Evolutionary conservation across 257 asterid species (phyloP).

Genomic region (Solanum ossicruentum): DNA sequence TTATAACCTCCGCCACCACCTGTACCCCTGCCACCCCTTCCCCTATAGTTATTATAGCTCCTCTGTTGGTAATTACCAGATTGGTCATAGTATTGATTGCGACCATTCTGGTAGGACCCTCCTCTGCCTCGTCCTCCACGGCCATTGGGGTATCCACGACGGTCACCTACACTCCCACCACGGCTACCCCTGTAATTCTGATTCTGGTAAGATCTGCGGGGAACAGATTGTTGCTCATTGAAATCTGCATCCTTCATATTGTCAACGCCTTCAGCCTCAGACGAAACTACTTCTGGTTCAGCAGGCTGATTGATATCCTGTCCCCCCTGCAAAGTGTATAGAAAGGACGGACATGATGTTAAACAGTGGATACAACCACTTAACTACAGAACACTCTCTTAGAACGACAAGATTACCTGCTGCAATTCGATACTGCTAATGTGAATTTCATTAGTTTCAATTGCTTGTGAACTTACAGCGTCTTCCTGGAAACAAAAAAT

Average conservation of each 20-base stretch:
- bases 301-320: slow-evolving; percentile 23
- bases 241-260: slow-evolving; percentile 19
- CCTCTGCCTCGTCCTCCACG: slow-evolving; percentile 66
- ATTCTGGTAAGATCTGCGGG: slow-evolving; percentile 35
- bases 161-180: slow-evolving; percentile 31
- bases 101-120: slow-evolving; percentile 46
- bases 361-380: background rate
- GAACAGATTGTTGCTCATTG: slow-evolving; percentile 29
- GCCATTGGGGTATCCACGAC: slow-evolving; percentile 45
- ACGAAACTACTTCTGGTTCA: slow-evolving; percentile 17
- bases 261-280: slow-evolving; percentile 25
- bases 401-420: slow-evolving; percentile 27
- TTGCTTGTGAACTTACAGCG: slow-evolving; percentile 20
- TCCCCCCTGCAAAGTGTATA: slow-evolving; percentile 16
- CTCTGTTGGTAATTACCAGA: slow-evolving; percentile 40
- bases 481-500: slow-evolving; percentile 30
- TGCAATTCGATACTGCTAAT: slow-evolving; percentile 20
- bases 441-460: slow-evolving; percentile 21
- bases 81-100: slow-evolving; percentile 46
- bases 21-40: slow-evolving; percentile 69
- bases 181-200: slow-evolving; percentile 52
- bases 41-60: slow-evolving; percentile 38
- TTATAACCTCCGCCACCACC: slow-evolving; percentile 24
- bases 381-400: background rate
- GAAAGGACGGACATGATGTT: background rate